Base-by-base conservation (phyloP, 495 filamentous ascomycete species). In the Aspergillus steynii region DNA sequence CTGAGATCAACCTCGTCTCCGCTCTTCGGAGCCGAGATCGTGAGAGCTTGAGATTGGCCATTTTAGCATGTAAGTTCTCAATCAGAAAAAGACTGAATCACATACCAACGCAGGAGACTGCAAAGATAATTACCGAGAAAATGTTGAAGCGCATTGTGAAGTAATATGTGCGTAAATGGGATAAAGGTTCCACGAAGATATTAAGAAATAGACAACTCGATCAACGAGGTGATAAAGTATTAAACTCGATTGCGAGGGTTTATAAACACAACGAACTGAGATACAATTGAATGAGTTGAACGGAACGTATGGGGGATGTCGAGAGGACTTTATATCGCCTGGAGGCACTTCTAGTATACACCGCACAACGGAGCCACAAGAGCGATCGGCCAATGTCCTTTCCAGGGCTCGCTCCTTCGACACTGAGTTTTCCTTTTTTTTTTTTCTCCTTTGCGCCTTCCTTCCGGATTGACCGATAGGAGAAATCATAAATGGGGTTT, bases 81-180 rank as follows among this genome's bases (percentile, higher is more conserved):
- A 62, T 34, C 58, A 63, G 51, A 61, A 71, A 29, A 49, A 6
- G 14, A 20, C 1, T 34, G 1, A 29, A 50, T 12, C n/a, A 50
- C 63, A 26, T 55, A 71, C 68, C 62, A 15, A 68, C 29, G n/a
- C 63, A 48, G 54, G 66, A 69, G 49, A 62, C 62, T 31, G 63
- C 68, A 56, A 69, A 70, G 51, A 65, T 61, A 34, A 65, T 47
- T 32, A 73, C 15, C 27, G 68, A 50, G 45, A 64, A 50, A 51
- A 65, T 47, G 52, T 58, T 57, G 53, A 63, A 65, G 55, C 65
- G 70, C 67, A 72, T 72, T 58, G 20, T 68, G 67, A 55, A 48
- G 51, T 5, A 34, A 55, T 62, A 55, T 25, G 12, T 37, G 49
- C 14, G 34, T 29, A 34, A 27, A 58, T 37, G 55, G 5, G 56